phyloP scores from a whole-genome alignment of 2,329 filamentous ascomycete species.

The Alternaria longipes region DNA sequence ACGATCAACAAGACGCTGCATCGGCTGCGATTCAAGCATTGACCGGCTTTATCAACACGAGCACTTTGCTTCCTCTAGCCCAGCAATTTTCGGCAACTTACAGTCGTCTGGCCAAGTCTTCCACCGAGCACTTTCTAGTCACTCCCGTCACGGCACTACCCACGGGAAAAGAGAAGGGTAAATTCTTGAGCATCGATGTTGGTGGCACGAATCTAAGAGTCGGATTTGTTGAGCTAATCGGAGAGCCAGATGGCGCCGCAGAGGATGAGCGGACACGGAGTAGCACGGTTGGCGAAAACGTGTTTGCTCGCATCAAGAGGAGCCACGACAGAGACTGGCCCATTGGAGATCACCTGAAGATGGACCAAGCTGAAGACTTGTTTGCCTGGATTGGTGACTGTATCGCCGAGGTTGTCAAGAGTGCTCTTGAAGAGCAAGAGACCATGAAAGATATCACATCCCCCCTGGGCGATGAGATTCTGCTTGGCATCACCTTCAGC shows the following conservation, averaged over 20 bases:
- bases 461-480: slow-evolving; percentile 58
- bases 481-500: slow-evolving; percentile 74
- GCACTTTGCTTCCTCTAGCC: slow-evolving; percentile 46
- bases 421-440: slow-evolving; percentile 58
- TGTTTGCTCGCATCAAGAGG: slow-evolving; percentile 59
- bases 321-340: slow-evolving; percentile 77
- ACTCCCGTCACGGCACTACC: slow-evolving; percentile 53
- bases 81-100: slow-evolving; percentile 50
- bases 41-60: slow-evolving; percentile 44
- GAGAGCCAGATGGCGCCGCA: slow-evolving; percentile 49
- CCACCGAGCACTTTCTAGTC: slow-evolving; percentile 52
- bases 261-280: slow-evolving; percentile 21
- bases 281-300: slow-evolving; percentile 28
- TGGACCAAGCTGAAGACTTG: slow-evolving; percentile 75
- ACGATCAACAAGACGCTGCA: slow-evolving; percentile 15
- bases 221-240: slow-evolving; percentile 70
- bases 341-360: slow-evolving; percentile 76
- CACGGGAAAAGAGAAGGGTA: slow-evolving; percentile 72
- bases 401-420: slow-evolving; percentile 75
- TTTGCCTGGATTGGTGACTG: slow-evolving; percentile 85
- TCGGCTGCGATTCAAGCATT: slow-evolving; percentile 38
- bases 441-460: slow-evolving; percentile 26
- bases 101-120: slow-evolving; percentile 43
- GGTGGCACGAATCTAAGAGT: slow-evolving; percentile 75
- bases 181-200: slow-evolving; percentile 57